Base-by-base conservation (phyloP, 805 yeast species). In the Metschnikowia baotianmanensis region DNA sequence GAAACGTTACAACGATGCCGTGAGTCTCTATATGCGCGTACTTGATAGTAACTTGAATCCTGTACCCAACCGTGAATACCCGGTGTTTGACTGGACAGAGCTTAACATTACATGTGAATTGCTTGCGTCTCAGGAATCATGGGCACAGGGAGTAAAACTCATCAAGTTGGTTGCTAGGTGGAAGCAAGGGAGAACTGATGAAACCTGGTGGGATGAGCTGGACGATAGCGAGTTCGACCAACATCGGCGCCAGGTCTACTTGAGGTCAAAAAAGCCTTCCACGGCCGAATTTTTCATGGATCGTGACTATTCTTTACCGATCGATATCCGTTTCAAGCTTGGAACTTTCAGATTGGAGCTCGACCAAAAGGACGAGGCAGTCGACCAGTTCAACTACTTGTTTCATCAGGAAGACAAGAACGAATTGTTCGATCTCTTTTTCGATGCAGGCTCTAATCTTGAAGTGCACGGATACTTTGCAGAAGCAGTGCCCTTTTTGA, bases 201-300 rank as follows among this genome's bases (percentile, higher is more conserved):
- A 83, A 55, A 59, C 61, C 0, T 81, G 77, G 68, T 85, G 91
- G 91, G 80, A 79, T 47, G 82, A 77, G 6, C 66, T 64, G 12
- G 82, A 81, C 47, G 98, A 91, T 59, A 66, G 86, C 0, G 98
- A 91, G 61, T 91, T 83, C 63, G 97, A 91, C 58, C 76, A 71
- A 18, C 18, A 30, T 6, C 20, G 42, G 6, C 72, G 95, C 55
- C 66, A 95, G 47, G 36, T 36, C 40, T 33, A 21, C 11, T 32
- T 50, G 18, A 32, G 34, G 18, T 25, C 23, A 5, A 37, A 37
- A 13, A 42, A 42, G 23, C 46, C 47, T 2, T 22, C 45, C 16
- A 33, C 40, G 3, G 26, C 47, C 26, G 48, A 43, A 6, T 35
- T 40, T 6, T 55, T 58, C 11, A 45, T 43, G 45, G 43, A 43